Evolutionary conservation across 176 grass and related monocot genomes (phyloP), one percentile per base, ranked within the genome.

Genomic region (Paspalum notatum): DNA sequence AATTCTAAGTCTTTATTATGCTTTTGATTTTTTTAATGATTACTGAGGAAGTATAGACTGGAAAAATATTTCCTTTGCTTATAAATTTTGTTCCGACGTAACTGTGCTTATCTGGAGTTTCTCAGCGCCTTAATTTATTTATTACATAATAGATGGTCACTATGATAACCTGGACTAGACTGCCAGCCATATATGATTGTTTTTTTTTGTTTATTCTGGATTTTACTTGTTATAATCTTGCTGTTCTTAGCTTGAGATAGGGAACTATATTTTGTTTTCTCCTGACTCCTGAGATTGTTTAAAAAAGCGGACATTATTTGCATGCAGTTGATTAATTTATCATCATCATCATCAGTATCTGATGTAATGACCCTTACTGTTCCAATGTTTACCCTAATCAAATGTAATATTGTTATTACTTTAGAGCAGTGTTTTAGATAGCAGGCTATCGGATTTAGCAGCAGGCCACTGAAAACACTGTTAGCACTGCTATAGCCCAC

Each of bases 281-380:
- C 17, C 5, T 53, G 22, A n/a, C 15, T 41, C 17, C 5, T 53
- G 22, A n/a, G 75, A 60, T 84, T 84, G 18, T 55, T 68, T 57
- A 21, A 70, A 40, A 69, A 50, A 50, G n/a, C n/a, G n/a, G n/a
- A n/a, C n/a, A n/a, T n/a, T n/a, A 18, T 77, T 67, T 68, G 42
- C 7, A 16, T 22, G 13, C 18, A 21, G 71, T 37, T 86, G 44
- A 63, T 60, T 75, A 74, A 41, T 40, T 42, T 68, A 6, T 37
- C 50, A n/a, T 44, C n/a, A n/a, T n/a, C n/a, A n/a, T n/a, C n/a
- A 21, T 80, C 13, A 46, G 14, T 57, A 1, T 46, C 24, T 67
- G 27, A 26, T 66, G 4, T 50, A 25, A 75, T 13, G 37, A 72
- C 15, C 7, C 38, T 37, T 38, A 51, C 44, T 42, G 7, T 75